Evolutionary conservation across 169 alveolate species (phyloP).

Genomic region (Eimeria tenella): DNA sequence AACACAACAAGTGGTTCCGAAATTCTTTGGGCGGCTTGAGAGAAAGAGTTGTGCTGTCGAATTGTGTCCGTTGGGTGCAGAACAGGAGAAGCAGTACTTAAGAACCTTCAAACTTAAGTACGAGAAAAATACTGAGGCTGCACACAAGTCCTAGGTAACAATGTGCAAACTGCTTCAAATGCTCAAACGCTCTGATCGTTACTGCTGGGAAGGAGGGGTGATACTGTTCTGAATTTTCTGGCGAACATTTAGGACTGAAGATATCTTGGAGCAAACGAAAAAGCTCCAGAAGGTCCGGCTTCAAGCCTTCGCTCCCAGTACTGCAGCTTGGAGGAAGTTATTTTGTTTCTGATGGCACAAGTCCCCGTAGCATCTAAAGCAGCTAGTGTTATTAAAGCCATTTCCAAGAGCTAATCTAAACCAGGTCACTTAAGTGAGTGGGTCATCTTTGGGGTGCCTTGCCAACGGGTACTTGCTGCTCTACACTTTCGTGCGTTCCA

Average conservation of each 20-base stretch:
- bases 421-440: no score
- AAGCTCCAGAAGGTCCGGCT: slow-evolving; percentile 60
- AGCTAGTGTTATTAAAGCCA: no score
- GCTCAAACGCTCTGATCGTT: not conserved
- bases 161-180: not conserved
- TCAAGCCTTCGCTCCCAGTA: not conserved
- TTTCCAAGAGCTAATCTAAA: no score
- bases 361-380: no score
- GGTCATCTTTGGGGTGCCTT: no score
- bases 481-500: not conserved
- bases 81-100: slow-evolving; percentile 53
- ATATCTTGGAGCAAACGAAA: slow-evolving; percentile 49
- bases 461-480: not conserved
- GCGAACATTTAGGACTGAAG: slow-evolving; percentile 23
- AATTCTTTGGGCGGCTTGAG: no score
- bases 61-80: not conserved
- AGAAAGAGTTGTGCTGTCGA: no score
- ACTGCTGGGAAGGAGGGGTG: not conserved
- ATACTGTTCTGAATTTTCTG: not conserved
- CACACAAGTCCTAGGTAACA: not conserved
- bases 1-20: not conserved
- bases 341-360: not conserved
- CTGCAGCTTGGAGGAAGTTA: not conserved
- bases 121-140: not conserved
- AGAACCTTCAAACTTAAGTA: slow-evolving; percentile 32